Percentiles rank a stretch among this genome's conserved stretches.
Evolutionary conservation across 2,329 filamentous ascomycete genomes (phyloP).

Genomic region (Aspergillus quadrilineatus): DNA sequence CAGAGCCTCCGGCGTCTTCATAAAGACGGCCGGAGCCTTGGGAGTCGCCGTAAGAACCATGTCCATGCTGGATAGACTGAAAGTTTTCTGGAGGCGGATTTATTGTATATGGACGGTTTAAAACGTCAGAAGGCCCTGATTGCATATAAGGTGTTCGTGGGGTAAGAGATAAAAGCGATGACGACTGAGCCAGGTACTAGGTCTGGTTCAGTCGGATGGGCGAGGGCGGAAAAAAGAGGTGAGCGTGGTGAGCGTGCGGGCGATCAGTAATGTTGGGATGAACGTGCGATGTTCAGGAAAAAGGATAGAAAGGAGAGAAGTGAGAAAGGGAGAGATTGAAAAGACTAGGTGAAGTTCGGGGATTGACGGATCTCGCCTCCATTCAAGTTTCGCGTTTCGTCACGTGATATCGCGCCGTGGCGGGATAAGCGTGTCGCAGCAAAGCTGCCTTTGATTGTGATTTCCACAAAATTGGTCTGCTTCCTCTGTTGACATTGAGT

Average conservation of each 20-base stretch:
- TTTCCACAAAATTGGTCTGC: not conserved
- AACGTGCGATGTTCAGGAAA: too few species aligned
- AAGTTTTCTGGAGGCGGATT: conserved; percentile 38
- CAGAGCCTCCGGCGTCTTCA: conserved; percentile 39
- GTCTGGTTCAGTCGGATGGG: conserved; percentile 51
- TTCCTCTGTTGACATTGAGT: not conserved
- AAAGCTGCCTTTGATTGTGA: not conserved
- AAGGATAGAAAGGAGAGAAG: not conserved
- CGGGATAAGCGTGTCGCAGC: conserved; percentile 11
- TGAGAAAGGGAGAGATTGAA: conserved; percentile 5
- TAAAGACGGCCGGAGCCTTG: conserved; percentile 45
- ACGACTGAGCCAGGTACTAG: conserved; percentile 54
- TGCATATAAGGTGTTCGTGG: conserved; percentile 61
- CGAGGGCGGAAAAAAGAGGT: conserved; percentile 1
- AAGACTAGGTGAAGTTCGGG: conserved; percentile 7
- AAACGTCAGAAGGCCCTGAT: conserved; percentile 56
- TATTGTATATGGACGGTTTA: conserved; percentile 45
- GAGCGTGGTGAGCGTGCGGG: conserved; percentile 9
- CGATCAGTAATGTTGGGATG: not conserved
- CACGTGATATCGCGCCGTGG: conserved; percentile 28
- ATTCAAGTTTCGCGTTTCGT: conserved; percentile 10
- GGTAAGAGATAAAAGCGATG: conserved; percentile 28
- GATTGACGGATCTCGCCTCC: not conserved
- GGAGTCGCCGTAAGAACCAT: conserved; percentile 45
- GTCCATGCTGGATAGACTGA: conserved; percentile 60